These are phyloP conservation scores for Gossypium trilobum DNA, from an alignment of 441 rosid species.

Conservation along the genomic window DNA sequence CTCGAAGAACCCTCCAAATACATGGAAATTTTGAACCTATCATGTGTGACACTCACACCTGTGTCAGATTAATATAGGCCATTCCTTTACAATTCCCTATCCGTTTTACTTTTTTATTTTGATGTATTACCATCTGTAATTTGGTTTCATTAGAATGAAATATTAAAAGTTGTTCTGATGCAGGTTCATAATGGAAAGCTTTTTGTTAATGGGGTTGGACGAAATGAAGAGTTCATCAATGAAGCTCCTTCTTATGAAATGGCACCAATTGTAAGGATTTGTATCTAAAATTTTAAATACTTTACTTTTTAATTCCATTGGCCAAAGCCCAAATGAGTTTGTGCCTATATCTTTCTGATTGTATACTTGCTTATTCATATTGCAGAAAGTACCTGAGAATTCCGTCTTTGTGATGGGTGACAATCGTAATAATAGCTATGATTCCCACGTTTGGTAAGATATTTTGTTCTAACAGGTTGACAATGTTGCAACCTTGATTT, in stretches of 20 bases:
- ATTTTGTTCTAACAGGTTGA: not conserved
- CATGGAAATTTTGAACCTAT: not conserved
- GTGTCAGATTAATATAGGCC: not conserved
- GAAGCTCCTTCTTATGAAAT: constrained; percentile 77
- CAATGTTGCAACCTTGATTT: constrained; percentile 5
- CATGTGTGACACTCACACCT: not conserved
- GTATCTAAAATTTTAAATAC: not conserved
- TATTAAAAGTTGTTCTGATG: constrained; percentile 1
- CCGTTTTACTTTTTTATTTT: not conserved
- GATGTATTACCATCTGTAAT: not conserved
- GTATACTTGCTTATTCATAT: constrained; percentile 8
- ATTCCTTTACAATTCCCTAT: not conserved
- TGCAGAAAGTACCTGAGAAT: constrained; percentile 70
- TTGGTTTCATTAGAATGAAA: constrained; percentile 4
- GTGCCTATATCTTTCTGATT: not conserved
- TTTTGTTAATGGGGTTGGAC: constrained; percentile 56
- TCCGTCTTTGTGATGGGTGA: constrained; percentile 95
- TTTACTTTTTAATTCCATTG: not conserved
- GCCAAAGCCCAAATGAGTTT: not conserved
- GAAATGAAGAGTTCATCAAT: constrained; percentile 56
- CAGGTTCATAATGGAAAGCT: constrained; percentile 80
- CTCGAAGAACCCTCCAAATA: not conserved
- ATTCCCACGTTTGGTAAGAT: constrained; percentile 84
- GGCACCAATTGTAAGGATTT: constrained; percentile 63
- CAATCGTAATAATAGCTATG: constrained; percentile 88